Conservation (phyloP, 202 grass and related monocot species). For the Brachypodium distachyon region DNA sequence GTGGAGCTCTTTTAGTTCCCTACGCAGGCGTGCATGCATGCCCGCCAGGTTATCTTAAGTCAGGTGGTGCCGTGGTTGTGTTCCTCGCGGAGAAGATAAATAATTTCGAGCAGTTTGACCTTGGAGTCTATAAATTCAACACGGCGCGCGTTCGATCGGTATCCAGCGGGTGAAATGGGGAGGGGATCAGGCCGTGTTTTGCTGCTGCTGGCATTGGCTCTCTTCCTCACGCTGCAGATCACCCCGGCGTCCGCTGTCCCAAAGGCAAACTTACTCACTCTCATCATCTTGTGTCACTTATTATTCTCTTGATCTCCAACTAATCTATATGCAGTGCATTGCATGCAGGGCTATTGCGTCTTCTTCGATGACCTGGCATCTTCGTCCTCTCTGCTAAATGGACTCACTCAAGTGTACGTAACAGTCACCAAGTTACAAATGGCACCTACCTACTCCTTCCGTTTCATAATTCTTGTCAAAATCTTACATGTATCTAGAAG, state of each 20-base stretch:
- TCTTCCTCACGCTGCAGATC: slow-evolving; percentile 28
- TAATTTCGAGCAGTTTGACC: neutral
- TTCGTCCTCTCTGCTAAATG: neutral
- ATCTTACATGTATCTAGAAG: too few species aligned
- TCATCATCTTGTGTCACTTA: neutral
- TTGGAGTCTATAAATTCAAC: slow-evolving; percentile 8
- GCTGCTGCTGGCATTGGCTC: slow-evolving; percentile 8
- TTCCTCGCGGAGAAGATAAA: neutral
- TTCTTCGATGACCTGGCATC: neutral
- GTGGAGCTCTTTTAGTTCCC: neutral
- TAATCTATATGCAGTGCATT: neutral
- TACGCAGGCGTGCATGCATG: neutral
- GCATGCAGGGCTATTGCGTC: neutral
- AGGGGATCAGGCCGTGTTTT: neutral
- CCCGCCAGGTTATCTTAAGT: neutral
- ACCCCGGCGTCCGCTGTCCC: slow-evolving; percentile 22
- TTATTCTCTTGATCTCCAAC: neutral
- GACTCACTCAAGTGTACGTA: neutral
- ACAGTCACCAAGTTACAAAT: too few species aligned
- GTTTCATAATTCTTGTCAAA: too few species aligned
- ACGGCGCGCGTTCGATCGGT: too few species aligned
- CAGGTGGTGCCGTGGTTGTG: too few species aligned
- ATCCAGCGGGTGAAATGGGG: neutral
- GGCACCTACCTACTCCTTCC: too few species aligned
- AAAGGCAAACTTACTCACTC: neutral